phyloP scores from a whole-genome alignment of 73 alveolate species.

The Paramecium primaurelia region DNA sequence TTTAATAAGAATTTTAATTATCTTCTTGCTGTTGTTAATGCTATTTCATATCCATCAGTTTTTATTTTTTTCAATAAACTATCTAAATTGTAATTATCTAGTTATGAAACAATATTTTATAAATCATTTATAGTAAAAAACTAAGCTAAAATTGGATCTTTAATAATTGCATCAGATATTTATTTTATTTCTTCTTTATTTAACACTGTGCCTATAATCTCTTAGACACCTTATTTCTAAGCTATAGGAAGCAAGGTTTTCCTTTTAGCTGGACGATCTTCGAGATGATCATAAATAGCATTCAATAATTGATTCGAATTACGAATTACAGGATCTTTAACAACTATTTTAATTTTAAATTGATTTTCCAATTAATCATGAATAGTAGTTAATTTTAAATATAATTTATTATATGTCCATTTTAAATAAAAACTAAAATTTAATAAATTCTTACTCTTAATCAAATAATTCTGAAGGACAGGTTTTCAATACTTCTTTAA shows the following conservation, averaged over 20 bases:
- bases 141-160: background rate
- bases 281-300: slow-evolving; percentile 38
- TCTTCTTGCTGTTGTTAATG: background rate
- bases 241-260: background rate
- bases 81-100: background rate
- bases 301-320: slow-evolving; percentile 18
- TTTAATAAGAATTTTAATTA: background rate
- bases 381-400: background rate
- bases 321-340: slow-evolving; percentile 9
- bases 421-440: slow-evolving; percentile 12
- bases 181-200: background rate
- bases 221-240: background rate
- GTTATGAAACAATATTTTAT: background rate
- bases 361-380: background rate
- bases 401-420: slow-evolving; percentile 38
- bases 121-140: background rate
- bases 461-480: slow-evolving; percentile 32
- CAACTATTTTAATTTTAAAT: background rate
- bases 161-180: background rate
- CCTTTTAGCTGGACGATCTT: background rate
- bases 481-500: slow-evolving; percentile 12
- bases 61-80: background rate
- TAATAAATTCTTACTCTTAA: background rate
- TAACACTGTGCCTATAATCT: background rate
- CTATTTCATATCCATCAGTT: slow-evolving; percentile 32